These are phyloP conservation scores for Pseudonitzschia delicatissima DNA, from an alignment of 108 stramenopile genomes.

Conservation along the genomic window DNA sequence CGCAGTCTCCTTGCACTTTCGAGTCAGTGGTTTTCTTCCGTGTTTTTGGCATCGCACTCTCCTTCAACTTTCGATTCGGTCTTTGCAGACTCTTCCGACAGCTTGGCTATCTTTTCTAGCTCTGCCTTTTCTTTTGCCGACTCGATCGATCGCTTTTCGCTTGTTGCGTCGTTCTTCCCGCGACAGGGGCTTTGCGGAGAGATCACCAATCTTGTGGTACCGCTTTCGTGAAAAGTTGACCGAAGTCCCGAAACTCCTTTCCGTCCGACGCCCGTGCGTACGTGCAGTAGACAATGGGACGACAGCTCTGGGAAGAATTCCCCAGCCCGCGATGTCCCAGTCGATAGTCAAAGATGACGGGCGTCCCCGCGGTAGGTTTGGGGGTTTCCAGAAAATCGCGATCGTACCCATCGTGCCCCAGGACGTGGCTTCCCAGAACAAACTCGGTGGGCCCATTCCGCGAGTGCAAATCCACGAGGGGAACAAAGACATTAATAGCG, in stretches of 20 bases:
- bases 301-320: slow-evolving; percentile 52
- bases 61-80: too few relatives aligned
- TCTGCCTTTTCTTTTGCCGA: slow-evolving; percentile 10
- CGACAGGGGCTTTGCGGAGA: slow-evolving; percentile 55
- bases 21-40: background rate
- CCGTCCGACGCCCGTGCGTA: slow-evolving; percentile 64
- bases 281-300: slow-evolving; percentile 87
- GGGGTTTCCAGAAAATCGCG: slow-evolving; percentile 72
- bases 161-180: slow-evolving; percentile 68
- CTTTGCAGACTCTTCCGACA: too few relatives aligned
- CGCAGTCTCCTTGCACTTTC: background rate
- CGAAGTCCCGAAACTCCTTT: slow-evolving; percentile 75
- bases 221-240: slow-evolving; percentile 81
- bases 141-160: slow-evolving; percentile 34
- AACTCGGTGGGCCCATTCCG: slow-evolving; percentile 88
- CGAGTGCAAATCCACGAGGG: slow-evolving; percentile 67
- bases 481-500: slow-evolving; percentile 89
- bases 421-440: slow-evolving; percentile 77
- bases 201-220: slow-evolving; percentile 78
- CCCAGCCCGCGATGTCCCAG: slow-evolving; percentile 78
- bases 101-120: slow-evolving; percentile 13
- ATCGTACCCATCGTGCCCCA: slow-evolving; percentile 70
- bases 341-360: slow-evolving; percentile 87
- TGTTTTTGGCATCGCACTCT: too few relatives aligned
- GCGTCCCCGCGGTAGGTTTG: slow-evolving; percentile 60